Conservation (phyloP, 176 grass and related monocot species). For the Chloris gayana region DNA sequence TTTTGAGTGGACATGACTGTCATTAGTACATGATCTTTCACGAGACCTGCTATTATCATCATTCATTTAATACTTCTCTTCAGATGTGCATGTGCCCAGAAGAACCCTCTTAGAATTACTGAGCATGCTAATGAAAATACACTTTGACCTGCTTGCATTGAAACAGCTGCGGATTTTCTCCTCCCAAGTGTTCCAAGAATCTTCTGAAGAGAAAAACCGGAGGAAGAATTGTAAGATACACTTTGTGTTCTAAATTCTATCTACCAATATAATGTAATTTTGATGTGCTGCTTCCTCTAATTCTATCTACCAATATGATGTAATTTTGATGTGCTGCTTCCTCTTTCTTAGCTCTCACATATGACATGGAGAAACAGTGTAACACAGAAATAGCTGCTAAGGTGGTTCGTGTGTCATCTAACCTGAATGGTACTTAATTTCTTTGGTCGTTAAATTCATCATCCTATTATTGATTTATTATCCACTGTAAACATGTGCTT, state of each 20-base stretch:
- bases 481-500: neutral
- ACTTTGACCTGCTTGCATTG: slow-evolving; percentile 21
- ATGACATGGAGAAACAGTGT: slow-evolving; percentile 97
- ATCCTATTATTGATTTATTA: neutral
- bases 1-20: neutral
- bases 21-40: slow-evolving; percentile 12
- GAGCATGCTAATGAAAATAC: slow-evolving; percentile 20
- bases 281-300: slow-evolving; percentile 31
- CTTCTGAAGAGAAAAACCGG: slow-evolving; percentile 63
- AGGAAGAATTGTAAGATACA: slow-evolving; percentile 77
- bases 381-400: slow-evolving; percentile 95
- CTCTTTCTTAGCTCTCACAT: slow-evolving; percentile 75
- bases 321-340: slow-evolving; percentile 36
- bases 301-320: slow-evolving; percentile 20
- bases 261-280: slow-evolving; percentile 15
- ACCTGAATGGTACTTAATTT: slow-evolving; percentile 70
- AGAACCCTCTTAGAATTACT: slow-evolving; percentile 11
- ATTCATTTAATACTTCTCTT: slow-evolving; percentile 14
- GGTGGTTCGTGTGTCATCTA: slow-evolving; percentile 73
- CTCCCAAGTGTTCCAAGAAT: slow-evolving; percentile 96
- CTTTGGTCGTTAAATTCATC: slow-evolving; percentile 12
- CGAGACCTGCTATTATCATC: neutral
- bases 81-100: slow-evolving; percentile 15
- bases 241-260: slow-evolving; percentile 31
- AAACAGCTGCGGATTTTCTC: slow-evolving; percentile 90